These are phyloP conservation scores for Ustilago tritici DNA, from an alignment of 1,284 basidiomycete species.

Conservation along the genomic window DNA sequence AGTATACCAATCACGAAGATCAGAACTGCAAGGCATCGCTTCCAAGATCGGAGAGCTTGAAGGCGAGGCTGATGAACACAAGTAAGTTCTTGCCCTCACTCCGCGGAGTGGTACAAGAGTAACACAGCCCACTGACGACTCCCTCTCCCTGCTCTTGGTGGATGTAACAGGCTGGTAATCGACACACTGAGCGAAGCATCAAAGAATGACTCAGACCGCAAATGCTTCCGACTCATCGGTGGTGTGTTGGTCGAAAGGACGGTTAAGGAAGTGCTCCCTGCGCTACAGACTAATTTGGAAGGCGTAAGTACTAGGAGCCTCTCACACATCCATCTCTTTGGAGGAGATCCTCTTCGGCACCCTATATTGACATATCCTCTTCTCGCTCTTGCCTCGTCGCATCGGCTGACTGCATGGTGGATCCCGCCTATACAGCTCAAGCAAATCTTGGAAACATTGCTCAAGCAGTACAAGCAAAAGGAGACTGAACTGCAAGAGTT, in stretches of 20 bases:
- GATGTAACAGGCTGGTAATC: constrained; percentile 80
- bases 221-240: constrained; percentile 96
- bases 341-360: too few species aligned
- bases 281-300: constrained; percentile 70
- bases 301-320: constrained; percentile 53
- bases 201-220: constrained; percentile 82
- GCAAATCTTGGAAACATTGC: constrained; percentile 61
- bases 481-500: constrained; percentile 60
- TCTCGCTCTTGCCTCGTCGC: background rate
- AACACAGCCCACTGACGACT: background rate
- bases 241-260: constrained; percentile 95
- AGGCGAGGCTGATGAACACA: constrained; percentile 67
- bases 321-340: background rate
- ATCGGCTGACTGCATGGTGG: background rate
- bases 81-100: constrained; percentile 44
- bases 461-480: constrained; percentile 68
- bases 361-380: too few species aligned
- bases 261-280: constrained; percentile 93
- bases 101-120: background rate
- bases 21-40: constrained; percentile 66
- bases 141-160: background rate
- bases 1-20: constrained; percentile 54
- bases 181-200: constrained; percentile 78
- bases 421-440: constrained; percentile 51
- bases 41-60: constrained; percentile 68